These are phyloP conservation scores for Candida sp. DNA, from an alignment of 1,139 yeast genomes.

Conservation along the genomic window DNA sequence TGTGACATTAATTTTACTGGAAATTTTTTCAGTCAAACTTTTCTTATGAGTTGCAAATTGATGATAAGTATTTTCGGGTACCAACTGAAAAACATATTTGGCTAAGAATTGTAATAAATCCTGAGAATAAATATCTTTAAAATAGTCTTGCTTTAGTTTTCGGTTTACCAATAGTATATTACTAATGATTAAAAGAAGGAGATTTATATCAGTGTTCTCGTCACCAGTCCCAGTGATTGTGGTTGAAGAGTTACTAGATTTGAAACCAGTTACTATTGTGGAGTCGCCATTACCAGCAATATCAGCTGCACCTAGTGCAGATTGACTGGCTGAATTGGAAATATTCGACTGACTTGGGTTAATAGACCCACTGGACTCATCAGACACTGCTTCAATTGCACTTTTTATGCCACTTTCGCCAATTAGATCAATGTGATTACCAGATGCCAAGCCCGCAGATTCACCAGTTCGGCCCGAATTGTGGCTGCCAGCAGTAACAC, in stretches of 20 bases:
- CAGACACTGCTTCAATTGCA: too few relatives aligned
- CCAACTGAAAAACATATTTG: constrained; percentile 5
- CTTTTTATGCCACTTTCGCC: too few relatives aligned
- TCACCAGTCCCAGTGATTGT: constrained; percentile 7
- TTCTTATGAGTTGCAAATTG: background rate
- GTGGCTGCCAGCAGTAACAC: too few relatives aligned
- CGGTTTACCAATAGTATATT: constrained; percentile 27
- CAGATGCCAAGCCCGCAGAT: too few relatives aligned
- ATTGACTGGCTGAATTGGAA: too few relatives aligned
- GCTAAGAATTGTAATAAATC: constrained; percentile 13
- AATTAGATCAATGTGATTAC: too few relatives aligned
- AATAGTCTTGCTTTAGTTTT: constrained; percentile 15
- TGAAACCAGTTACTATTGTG: background rate
- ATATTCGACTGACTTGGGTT: too few relatives aligned
- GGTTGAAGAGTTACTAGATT: background rate
- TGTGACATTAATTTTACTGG: background rate
- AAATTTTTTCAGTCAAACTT: background rate
- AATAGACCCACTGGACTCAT: too few relatives aligned
- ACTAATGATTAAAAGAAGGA: background rate
- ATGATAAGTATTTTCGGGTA: constrained; percentile 1
- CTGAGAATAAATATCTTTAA: constrained; percentile 18
- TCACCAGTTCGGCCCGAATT: too few relatives aligned
- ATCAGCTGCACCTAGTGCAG: too few relatives aligned
- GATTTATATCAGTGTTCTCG: background rate
- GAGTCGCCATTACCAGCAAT: too few relatives aligned